Percentiles rank a stretch among this genome's conserved stretches.
Conservation (phyloP, 768 basidiomycete genomes). For the Coprinopsis sp. region DNA sequence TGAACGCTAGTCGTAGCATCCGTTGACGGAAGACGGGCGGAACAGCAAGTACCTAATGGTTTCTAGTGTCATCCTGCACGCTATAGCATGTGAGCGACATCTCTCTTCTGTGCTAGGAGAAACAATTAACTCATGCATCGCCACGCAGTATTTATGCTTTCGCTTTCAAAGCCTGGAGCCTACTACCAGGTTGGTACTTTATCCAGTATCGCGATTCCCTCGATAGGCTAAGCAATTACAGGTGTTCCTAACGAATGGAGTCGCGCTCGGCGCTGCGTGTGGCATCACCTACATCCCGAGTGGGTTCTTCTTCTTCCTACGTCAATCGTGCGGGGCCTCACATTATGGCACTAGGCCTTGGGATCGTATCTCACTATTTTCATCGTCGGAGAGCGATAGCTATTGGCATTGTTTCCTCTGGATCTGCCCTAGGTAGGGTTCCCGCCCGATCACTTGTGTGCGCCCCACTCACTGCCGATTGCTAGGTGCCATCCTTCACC, state of each 20-base stretch:
- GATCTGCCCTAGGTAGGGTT: conserved; percentile 30
- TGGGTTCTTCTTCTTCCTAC: conserved; percentile 6
- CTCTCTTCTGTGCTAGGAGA: neutral
- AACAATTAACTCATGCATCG: conserved; percentile 4
- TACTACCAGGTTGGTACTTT: conserved; percentile 29
- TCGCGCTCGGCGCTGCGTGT: conserved; percentile 42
- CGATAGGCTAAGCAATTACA: conserved; percentile 16
- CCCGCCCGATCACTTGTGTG: neutral
- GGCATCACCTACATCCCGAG: conserved; percentile 45
- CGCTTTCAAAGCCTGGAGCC: conserved; percentile 27
- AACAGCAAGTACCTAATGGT: conserved; percentile 7
- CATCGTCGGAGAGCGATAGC: conserved; percentile 41
- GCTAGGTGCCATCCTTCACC: conserved; percentile 49
- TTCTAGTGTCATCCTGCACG: conserved; percentile 5
- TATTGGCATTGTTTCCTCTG: conserved; percentile 42
- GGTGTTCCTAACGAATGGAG: conserved; percentile 50
- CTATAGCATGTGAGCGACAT: conserved; percentile 1
- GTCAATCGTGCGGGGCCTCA: neutral
- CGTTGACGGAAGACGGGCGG: conserved; percentile 13
- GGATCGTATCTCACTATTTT: conserved; percentile 52
- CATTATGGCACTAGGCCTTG: conserved; percentile 28
- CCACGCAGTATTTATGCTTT: conserved; percentile 29
- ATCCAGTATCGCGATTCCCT: too few species aligned
- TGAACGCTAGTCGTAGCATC: conserved; percentile 16
- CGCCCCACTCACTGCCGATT: neutral